Base-by-base conservation (phyloP, 495 filamentous ascomycete species). In the Lichina pygmaea region DNA sequence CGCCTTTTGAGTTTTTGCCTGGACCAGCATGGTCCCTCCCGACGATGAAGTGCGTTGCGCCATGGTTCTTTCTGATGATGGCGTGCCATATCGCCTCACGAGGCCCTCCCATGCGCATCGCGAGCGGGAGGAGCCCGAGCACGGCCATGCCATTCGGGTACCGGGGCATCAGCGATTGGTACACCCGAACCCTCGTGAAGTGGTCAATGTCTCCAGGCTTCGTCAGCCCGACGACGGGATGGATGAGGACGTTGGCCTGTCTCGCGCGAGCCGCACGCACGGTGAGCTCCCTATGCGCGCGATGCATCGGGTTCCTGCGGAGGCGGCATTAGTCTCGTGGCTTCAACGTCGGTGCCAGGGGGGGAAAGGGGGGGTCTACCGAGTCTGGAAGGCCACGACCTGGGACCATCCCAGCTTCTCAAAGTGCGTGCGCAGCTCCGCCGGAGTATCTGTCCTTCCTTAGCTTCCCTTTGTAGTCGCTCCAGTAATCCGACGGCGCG, bases 91-190 rank as follows among this genome's bases (percentile, higher is more conserved):
- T 85, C 51, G 89, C 89, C 68, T 97, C 89, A 52, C 89, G 81
- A 44, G 89, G 89, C 53, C 89, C 89, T 53, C 85, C 89, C 89
- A 97, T 97, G 57, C 89, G 81, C 89, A 97, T 97, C 50, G 89
- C 89, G 44, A 97, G 68, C 41, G 86, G 85, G 5, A 97, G 71
- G 36, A 97, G 81, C 65, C 85, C 89, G 50, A 97, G 78, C 39
- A 92, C 85, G 48, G 89, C 89, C 89, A 97, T 97, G 52, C 89
- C 89, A 60, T 95, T 97, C 57, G 89, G 89, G 66, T 97, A 97
- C 55, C 91, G 77, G 49, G 89, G 89, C 34, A 97, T 77, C 33
- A 97, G 77, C 10, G 86, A 86, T 68, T 94, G 77, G 71, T 97
- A 97, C 52, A 93, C 89, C 51, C 89, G 84, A 52, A 97, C 89